phyloP scores from a whole-genome alignment of 495 filamentous ascomycete species.

The Tuber calosporum region DNA sequence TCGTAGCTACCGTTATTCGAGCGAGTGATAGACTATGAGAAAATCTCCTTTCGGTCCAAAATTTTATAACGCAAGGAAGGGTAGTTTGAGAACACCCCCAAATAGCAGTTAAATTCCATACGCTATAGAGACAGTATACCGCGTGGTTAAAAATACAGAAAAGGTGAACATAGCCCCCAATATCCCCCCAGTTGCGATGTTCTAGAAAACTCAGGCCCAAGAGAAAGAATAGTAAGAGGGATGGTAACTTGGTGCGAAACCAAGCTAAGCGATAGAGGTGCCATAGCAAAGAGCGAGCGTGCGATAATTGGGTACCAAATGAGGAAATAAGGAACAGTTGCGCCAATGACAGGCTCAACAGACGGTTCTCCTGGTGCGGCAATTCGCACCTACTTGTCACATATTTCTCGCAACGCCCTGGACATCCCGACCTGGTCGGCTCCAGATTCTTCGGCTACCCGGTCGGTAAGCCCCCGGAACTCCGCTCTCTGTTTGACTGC shows the following conservation, averaged over 20 bases:
- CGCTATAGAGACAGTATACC: not conserved
- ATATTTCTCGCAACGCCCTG: not conserved
- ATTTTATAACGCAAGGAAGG: too few species aligned
- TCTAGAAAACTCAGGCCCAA: not conserved
- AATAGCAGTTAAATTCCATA: not conserved
- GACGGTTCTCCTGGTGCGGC: not conserved
- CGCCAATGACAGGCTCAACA: not conserved
- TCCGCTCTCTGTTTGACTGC: not conserved
- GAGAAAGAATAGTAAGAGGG: not conserved
- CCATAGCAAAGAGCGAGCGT: not conserved
- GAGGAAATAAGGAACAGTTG: not conserved
- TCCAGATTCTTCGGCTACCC: not conserved
- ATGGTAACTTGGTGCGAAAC: not conserved
- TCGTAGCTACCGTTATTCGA: not conserved
- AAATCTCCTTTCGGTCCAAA: too few species aligned
- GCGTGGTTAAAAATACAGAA: not conserved
- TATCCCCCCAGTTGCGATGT: not conserved
- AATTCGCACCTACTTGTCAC: not conserved
- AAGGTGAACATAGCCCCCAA: not conserved
- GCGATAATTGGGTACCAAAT: not conserved
- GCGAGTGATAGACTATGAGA: not conserved
- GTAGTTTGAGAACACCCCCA: not conserved
- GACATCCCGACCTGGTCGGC: not conserved
- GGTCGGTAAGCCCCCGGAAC: not conserved
- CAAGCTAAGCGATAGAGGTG: not conserved